Conservation (phyloP, 371 early-diverging fungal genomes). For the Mucor racemosus region DNA sequence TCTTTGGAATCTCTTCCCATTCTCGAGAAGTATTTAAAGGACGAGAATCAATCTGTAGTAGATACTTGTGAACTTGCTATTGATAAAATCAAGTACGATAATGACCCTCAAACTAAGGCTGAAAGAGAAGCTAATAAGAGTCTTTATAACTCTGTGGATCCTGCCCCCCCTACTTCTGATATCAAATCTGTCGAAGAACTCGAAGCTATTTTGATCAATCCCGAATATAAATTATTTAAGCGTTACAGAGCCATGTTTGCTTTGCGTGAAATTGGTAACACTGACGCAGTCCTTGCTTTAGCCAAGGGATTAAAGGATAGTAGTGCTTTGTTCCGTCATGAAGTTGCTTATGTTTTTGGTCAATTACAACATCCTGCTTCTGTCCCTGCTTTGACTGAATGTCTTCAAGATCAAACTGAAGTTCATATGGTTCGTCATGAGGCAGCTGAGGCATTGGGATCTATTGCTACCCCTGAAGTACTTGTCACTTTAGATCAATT, state of each 20-base stretch:
- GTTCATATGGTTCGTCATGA: slow-evolving; percentile 99
- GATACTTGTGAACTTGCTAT: slow-evolving; percentile 96
- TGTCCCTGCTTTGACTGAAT: slow-evolving; percentile 83
- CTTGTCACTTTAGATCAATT: slow-evolving; percentile 76
- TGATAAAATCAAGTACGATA: slow-evolving; percentile 81
- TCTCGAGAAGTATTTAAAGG: slow-evolving; percentile 75
- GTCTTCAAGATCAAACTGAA: slow-evolving; percentile 75
- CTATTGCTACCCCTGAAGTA: slow-evolving; percentile 93
- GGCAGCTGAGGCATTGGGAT: slow-evolving; percentile 99
- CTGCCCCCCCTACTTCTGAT: slow-evolving; percentile 80
- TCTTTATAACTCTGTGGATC: slow-evolving; percentile 85
- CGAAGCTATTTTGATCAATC: slow-evolving; percentile 70
- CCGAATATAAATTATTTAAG: slow-evolving; percentile 79
- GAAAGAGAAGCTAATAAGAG: slow-evolving; percentile 50
- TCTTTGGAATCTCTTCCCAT: slow-evolving; percentile 64
- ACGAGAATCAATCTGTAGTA: slow-evolving; percentile 70
- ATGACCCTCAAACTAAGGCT: slow-evolving; percentile 46
- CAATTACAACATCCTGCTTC: slow-evolving; percentile 94
- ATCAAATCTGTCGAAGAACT: slow-evolving; percentile 68
- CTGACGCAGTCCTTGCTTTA: slow-evolving; percentile 86
- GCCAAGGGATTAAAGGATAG: slow-evolving; percentile 86
- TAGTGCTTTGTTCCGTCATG: slow-evolving; percentile 76
- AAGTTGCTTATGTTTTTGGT: slow-evolving; percentile 97
- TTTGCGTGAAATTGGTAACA: slow-evolving; percentile 87
- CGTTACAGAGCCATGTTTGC: slow-evolving; percentile 99